These are phyloP conservation scores for Saccharomyces paradoxus DNA, from an alignment of 805 yeast species.

Conservation along the genomic window DNA sequence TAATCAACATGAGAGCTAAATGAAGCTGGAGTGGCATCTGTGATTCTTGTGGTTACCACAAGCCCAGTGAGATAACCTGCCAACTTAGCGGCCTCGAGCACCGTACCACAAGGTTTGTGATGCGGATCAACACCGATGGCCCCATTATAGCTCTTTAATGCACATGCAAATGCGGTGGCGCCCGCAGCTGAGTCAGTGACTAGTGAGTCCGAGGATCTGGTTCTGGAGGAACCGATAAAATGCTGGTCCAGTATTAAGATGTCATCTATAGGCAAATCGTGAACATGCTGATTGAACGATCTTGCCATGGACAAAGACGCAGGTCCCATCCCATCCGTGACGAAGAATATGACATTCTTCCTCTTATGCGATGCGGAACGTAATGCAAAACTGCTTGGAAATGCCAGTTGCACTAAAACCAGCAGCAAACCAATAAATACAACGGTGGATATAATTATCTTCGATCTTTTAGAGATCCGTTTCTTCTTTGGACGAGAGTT, in stretches of 20 bases:
- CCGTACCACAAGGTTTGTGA: slow-evolving; percentile 73
- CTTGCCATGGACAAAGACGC: slow-evolving; percentile 75
- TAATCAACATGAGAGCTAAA: slow-evolving; percentile 73
- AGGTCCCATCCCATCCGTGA: slow-evolving; percentile 95
- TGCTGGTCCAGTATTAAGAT: slow-evolving; percentile 56
- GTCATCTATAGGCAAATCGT: slow-evolving; percentile 44
- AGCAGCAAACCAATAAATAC: not conserved
- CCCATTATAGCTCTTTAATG: slow-evolving; percentile 74
- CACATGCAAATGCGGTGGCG: slow-evolving; percentile 89
- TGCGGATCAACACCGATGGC: slow-evolving; percentile 79
- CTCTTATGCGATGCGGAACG: slow-evolving; percentile 29
- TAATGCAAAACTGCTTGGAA: not conserved
- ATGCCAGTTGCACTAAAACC: not conserved
- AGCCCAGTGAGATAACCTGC: slow-evolving; percentile 78
- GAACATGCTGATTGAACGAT: slow-evolving; percentile 51
- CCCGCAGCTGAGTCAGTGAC: slow-evolving; percentile 97
- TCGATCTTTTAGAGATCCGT: not conserved
- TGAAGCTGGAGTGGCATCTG: slow-evolving; percentile 94
- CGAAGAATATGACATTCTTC: slow-evolving; percentile 77
- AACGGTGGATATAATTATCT: not conserved
- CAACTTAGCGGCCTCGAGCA: slow-evolving; percentile 79
- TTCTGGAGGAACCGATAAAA: slow-evolving; percentile 76
- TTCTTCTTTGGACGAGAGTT: not conserved
- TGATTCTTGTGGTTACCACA: slow-evolving; percentile 85
- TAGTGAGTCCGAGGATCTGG: slow-evolving; percentile 66